Conservation (phyloP, 805 yeast species). For the Clavispora phyllophila region DNA sequence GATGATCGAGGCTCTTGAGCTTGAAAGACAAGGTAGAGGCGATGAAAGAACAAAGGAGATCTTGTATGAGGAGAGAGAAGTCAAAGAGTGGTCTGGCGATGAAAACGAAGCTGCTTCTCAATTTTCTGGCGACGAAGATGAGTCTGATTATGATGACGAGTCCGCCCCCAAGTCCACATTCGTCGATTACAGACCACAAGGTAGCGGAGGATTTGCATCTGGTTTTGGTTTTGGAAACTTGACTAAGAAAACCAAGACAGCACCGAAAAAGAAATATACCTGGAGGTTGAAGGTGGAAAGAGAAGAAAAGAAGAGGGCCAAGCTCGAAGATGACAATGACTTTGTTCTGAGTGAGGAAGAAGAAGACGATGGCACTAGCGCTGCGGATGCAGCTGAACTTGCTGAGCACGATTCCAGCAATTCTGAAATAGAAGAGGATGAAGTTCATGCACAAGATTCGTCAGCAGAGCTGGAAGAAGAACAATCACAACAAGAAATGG, state of each 20-base stretch:
- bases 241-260: conserved; percentile 29
- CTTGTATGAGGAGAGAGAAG: conserved; percentile 63
- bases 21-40: conserved; percentile 69
- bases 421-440: conserved; percentile 16
- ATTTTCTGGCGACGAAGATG: background rate
- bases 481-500: conserved; percentile 12
- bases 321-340: conserved; percentile 59
- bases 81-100: conserved; percentile 48
- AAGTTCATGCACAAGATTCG: background rate
- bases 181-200: conserved; percentile 66
- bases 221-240: conserved; percentile 67
- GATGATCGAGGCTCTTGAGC: conserved; percentile 66
- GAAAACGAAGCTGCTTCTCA: conserved; percentile 1
- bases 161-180: conserved; percentile 39
- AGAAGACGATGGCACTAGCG: conserved; percentile 4
- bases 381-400: background rate
- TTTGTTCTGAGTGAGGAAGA: conserved; percentile 41
- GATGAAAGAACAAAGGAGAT: conserved; percentile 57
- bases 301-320: conserved; percentile 32
- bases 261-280: conserved; percentile 50
- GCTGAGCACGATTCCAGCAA: background rate
- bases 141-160: conserved; percentile 3
- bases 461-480: background rate
- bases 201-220: conserved; percentile 54
- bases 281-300: conserved; percentile 52